Evolutionary conservation across 2,329 filamentous ascomycete genomes (phyloP).

Genomic region (Pestalotiopsis sp.): DNA sequence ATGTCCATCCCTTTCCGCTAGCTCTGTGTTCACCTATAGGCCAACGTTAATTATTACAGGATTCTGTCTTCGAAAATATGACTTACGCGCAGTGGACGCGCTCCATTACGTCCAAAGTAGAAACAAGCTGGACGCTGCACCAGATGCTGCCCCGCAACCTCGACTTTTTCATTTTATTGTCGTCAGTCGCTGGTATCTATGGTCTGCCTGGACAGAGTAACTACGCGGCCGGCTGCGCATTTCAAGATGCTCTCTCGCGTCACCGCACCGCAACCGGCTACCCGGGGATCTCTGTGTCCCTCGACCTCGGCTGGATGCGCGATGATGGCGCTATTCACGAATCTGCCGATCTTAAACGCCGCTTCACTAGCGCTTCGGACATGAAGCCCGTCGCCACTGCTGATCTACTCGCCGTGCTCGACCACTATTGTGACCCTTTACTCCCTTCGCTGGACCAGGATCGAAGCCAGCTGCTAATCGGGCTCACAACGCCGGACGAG

Average conservation of each 20-base stretch:
- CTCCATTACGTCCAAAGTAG: slow-evolving; percentile 24
- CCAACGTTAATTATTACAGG: slow-evolving; percentile 6
- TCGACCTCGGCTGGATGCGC: slow-evolving; percentile 27
- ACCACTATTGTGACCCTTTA: slow-evolving; percentile 21
- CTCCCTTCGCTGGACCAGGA: slow-evolving; percentile 7
- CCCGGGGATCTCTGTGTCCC: slow-evolving; percentile 19
- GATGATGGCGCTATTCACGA: slow-evolving; percentile 27
- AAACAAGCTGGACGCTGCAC: slow-evolving; percentile 23
- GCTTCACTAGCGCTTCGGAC: slow-evolving; percentile 16
- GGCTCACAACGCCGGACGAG: not conserved
- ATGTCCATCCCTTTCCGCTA: not conserved
- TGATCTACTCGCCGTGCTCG: slow-evolving; percentile 26
- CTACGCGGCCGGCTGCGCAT: slow-evolving; percentile 26
- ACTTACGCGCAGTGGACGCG: slow-evolving; percentile 25
- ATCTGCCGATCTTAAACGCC: slow-evolving; percentile 16
- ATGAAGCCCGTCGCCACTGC: slow-evolving; percentile 22
- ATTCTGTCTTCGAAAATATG: slow-evolving; percentile 29
- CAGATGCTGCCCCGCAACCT: slow-evolving; percentile 20
- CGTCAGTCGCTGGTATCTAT: slow-evolving; percentile 24
- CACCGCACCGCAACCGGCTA: slow-evolving; percentile 20
- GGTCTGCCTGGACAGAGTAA: slow-evolving; percentile 25
- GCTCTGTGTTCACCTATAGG: not conserved
- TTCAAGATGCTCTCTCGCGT: slow-evolving; percentile 26
- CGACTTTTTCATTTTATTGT: slow-evolving; percentile 29
- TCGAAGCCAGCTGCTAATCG: not conserved